Percentiles rank a stretch among this genome's conserved stretches.
These are phyloP conservation scores for Chamaecrista fasciculata DNA, from an alignment of 306 rosid genomes.

Conservation along the genomic window DNA sequence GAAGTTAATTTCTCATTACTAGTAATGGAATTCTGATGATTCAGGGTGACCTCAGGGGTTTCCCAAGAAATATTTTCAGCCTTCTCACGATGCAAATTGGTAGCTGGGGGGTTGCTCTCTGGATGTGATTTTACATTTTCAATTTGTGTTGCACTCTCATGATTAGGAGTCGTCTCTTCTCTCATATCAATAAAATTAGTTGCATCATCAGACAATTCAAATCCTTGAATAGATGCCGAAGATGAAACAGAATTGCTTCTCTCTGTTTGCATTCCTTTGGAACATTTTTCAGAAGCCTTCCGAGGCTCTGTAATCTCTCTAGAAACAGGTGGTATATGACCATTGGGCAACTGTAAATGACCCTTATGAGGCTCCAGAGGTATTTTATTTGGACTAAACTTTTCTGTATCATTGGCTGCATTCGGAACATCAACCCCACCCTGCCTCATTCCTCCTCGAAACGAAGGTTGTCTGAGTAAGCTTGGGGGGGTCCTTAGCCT, in stretches of 20 bases:
- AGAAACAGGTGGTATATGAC: slow-evolving; percentile 40
- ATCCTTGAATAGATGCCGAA: slow-evolving; percentile 75
- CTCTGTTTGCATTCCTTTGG: slow-evolving; percentile 70
- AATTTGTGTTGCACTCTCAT: slow-evolving; percentile 29
- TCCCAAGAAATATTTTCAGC: slow-evolving; percentile 37
- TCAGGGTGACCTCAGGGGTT: slow-evolving; percentile 12
- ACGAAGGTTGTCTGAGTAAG: slow-evolving; percentile 56
- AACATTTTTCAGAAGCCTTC: slow-evolving; percentile 47
- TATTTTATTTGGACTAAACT: slow-evolving; percentile 46
- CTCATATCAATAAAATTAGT: slow-evolving; percentile 57
- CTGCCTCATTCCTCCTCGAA: slow-evolving; percentile 60
- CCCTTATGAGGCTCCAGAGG: slow-evolving; percentile 47
- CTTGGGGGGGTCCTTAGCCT: slow-evolving; percentile 86
- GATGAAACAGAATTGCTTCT: slow-evolving; percentile 77
- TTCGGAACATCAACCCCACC: slow-evolving; percentile 58
- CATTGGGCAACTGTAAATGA: slow-evolving; percentile 43
- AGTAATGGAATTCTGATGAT: slow-evolving; percentile 24
- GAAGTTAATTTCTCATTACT: slow-evolving; percentile 32
- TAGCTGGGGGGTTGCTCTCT: slow-evolving; percentile 33
- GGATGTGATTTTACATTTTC: slow-evolving; percentile 44
- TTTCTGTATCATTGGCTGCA: slow-evolving; percentile 38
- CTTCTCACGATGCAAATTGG: slow-evolving; percentile 39
- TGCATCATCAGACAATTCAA: slow-evolving; percentile 79
- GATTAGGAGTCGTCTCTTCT: slow-evolving; percentile 48
- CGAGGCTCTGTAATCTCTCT: slow-evolving; percentile 48